These are phyloP conservation scores for Mytilinidion resinicola DNA, from an alignment of 495 filamentous ascomycete species.

Conservation along the genomic window DNA sequence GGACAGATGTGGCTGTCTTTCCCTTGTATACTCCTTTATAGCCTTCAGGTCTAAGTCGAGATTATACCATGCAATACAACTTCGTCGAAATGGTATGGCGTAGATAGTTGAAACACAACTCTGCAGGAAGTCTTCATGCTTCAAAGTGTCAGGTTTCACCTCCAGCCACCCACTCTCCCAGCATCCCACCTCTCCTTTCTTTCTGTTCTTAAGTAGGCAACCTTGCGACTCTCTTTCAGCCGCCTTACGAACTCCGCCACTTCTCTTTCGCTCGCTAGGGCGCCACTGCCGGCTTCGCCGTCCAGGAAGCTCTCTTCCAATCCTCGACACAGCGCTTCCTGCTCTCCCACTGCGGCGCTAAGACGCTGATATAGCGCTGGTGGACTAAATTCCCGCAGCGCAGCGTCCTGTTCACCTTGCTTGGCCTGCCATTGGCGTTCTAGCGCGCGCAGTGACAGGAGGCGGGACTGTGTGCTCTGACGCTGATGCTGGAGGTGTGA, in stretches of 20 bases:
- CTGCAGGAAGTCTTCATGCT: no score
- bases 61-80: no score
- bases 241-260: conserved; percentile 74
- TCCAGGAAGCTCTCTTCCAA: conserved; percentile 90
- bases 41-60: no score
- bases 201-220: conserved; percentile 69
- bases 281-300: conserved; percentile 44
- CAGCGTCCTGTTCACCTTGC: conserved; percentile 79
- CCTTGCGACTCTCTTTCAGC: conserved; percentile 67
- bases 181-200: conserved; percentile 91
- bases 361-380: conserved; percentile 76
- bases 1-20: no score
- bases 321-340: conserved; percentile 72
- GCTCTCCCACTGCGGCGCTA: conserved; percentile 66
- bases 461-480: conserved; percentile 63
- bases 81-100: no score
- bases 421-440: conserved; percentile 88
- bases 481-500: conserved; percentile 57
- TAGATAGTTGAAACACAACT: no score
- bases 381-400: conserved; percentile 76
- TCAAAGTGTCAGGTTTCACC: conserved; percentile 38
- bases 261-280: conserved; percentile 64
- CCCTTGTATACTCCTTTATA: no score
- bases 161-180: conserved; percentile 86
- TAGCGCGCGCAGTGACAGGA: conserved; percentile 75